Evolutionary conservation across 2,329 filamentous ascomycete genomes (phyloP).

Genomic region (Aplosporella prunicola): DNA sequence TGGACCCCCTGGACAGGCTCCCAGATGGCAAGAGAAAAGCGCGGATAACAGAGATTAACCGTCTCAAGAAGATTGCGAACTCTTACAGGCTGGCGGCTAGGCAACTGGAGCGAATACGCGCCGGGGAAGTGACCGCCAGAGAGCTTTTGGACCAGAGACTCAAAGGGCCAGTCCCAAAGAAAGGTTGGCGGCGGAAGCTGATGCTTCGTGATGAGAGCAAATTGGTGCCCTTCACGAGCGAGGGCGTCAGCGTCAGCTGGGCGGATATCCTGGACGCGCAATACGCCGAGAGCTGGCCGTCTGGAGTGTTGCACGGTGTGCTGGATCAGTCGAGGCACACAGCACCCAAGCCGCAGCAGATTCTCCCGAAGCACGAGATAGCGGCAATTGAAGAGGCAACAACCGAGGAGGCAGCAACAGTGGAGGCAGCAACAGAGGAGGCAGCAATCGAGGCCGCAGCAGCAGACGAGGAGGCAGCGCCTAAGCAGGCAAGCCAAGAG

Average conservation of each 20-base stretch:
- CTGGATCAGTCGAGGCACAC: slow-evolving; percentile 10
- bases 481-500: neutral
- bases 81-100: too few relatives aligned
- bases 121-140: neutral
- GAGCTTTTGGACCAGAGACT: neutral
- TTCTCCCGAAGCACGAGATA: neutral
- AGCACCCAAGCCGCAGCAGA: neutral
- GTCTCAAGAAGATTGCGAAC: too few relatives aligned
- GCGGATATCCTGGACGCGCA: slow-evolving; percentile 24
- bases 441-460: neutral
- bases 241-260: slow-evolving; percentile 24
- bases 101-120: too few relatives aligned
- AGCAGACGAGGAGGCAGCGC: neutral
- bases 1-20: too few relatives aligned
- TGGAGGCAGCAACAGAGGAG: neutral
- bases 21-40: too few relatives aligned
- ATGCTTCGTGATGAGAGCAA: neutral
- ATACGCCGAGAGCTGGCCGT: slow-evolving; percentile 16
- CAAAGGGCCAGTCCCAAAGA: slow-evolving; percentile 1
- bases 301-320: slow-evolving; percentile 12
- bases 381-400: neutral
- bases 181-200: neutral
- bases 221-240: slow-evolving; percentile 17
- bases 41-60: too few relatives aligned
- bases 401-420: neutral